These are phyloP conservation scores for Beauveria rudraprayagi DNA, from an alignment of 2,329 filamentous ascomycete genomes.

Conservation along the genomic window DNA sequence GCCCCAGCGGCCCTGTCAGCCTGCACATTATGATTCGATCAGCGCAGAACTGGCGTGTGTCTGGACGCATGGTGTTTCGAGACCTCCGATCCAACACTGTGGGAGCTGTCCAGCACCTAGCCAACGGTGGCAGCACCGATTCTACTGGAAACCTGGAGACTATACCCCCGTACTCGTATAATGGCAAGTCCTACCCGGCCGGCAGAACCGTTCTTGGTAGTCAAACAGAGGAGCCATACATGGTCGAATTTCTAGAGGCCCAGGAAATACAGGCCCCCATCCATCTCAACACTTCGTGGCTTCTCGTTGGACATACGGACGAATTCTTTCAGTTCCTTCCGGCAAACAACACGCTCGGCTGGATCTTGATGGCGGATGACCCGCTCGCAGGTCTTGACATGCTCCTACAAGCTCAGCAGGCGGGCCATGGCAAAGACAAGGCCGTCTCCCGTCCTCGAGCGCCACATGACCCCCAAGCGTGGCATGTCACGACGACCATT, in stretches of 20 bases:
- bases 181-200: background rate
- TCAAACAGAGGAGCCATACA: background rate
- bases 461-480: background rate
- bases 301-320: slow-evolving; percentile 21
- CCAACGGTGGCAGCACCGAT: background rate
- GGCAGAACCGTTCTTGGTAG: background rate
- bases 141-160: background rate
- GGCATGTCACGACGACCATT: background rate
- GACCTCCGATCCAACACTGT: background rate
- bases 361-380: slow-evolving; percentile 19
- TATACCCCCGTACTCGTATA: background rate
- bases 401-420: background rate
- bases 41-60: too few relatives aligned
- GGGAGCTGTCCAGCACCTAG: background rate
- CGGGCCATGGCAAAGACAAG: background rate
- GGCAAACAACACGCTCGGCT: slow-evolving; percentile 17
- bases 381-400: slow-evolving; percentile 15
- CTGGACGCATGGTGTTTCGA: too few relatives aligned
- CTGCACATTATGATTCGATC: background rate
- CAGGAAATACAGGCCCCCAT: slow-evolving; percentile 12
- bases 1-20: background rate
- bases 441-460: slow-evolving; percentile 1
- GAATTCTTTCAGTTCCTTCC: slow-evolving; percentile 24
- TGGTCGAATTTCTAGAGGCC: background rate
- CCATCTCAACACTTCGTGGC: slow-evolving; percentile 22